These are phyloP conservation scores for Discostella stelligera DNA, from an alignment of 352 stramenopile species.

Conservation along the genomic window DNA sequence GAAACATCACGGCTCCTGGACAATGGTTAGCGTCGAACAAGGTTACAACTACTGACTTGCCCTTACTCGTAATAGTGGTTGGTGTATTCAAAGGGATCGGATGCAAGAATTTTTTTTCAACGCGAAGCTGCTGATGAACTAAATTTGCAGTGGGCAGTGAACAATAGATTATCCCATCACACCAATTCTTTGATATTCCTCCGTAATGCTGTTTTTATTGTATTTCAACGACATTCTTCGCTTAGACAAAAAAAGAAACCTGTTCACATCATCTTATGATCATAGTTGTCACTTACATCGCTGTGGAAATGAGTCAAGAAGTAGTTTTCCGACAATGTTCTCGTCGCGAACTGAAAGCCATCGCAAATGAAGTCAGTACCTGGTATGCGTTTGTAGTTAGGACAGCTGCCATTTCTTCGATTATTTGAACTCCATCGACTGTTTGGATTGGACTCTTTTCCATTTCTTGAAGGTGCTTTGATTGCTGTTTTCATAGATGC, in stretches of 20 bases:
- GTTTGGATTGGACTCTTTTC: conserved; percentile 16
- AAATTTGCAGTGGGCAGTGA: conserved; percentile 84
- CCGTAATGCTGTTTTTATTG: conserved; percentile 87
- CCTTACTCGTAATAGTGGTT: conserved; percentile 76
- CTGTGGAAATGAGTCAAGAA: conserved; percentile 98
- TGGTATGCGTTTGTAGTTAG: conserved; percentile 76
- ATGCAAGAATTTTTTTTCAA: conserved; percentile 90
- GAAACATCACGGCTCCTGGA: conserved; percentile 92
- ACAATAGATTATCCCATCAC: conserved; percentile 94
- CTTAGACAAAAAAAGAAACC: not conserved
- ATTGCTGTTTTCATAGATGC: conserved; percentile 15
- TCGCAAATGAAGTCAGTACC: conserved; percentile 80
- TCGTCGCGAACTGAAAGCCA: conserved; percentile 77
- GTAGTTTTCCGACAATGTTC: conserved; percentile 82
- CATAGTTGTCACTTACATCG: conserved; percentile 5
- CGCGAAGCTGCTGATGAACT: conserved; percentile 89
- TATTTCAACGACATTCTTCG: conserved; percentile 26
- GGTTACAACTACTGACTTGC: conserved; percentile 88
- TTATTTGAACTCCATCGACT: conserved; percentile 16
- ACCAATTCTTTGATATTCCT: conserved; percentile 88
- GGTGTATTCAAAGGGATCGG: conserved; percentile 88
- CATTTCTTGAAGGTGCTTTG: conserved; percentile 16
- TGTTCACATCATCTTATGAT: not conserved
- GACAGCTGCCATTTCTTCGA: conserved; percentile 47
- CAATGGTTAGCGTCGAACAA: conserved; percentile 97